Base-by-base conservation (phyloP, 345 rosid genomes). In the Eucalyptus shirleyi region DNA sequence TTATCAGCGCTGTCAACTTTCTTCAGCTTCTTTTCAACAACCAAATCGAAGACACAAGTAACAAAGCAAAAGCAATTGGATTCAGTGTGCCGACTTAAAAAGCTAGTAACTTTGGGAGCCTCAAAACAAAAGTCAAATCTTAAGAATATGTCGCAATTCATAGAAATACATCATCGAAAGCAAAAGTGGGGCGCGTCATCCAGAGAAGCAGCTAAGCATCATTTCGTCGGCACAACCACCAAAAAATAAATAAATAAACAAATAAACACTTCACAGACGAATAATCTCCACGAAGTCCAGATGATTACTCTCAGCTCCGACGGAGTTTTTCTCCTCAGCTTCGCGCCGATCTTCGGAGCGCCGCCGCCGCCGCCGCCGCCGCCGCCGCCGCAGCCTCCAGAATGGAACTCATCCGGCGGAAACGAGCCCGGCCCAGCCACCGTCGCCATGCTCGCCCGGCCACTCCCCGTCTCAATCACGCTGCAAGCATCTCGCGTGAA, bases 281-380 rank as follows among this genome's bases (percentile, higher is more conserved):
- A 65, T 77, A 77, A 65, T 77, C 16, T 16, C 28, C 85, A 77
- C 16, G 62, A 34, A 34, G 24, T 9, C 7, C 24, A 91, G 90
- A 91, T 77, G 85, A 77, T 87, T 95, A 95, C 99, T 90, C 99
- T 94, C 12, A 98, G 95, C 90, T 98, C 98, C 19, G 96, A 93
- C 4, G 99, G 99, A 28, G 99, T 97, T 95, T 96, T 96, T 91
- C 99, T 92, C 92, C 95, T 95, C 80, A 92, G 88, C 87, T 92
- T 92, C 34, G 92, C 60, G 50, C 89, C 95, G 86, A 91, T 89
- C 53, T 92, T 95, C 40, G 93, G 77, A 83, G 93, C 92, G 60
- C 91, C 40, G 40, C 40, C 40, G 40, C 37, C 93, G 42, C 94
- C 96, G 50, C 89, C 91, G 44, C 92, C 89, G 1, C 50, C 18